A percentile compares a stretch with the other conserved stretches of the same genome.
phyloP scores from a whole-genome alignment of 495 filamentous ascomycete genomes.

The Apiosordaria backusii region DNA sequence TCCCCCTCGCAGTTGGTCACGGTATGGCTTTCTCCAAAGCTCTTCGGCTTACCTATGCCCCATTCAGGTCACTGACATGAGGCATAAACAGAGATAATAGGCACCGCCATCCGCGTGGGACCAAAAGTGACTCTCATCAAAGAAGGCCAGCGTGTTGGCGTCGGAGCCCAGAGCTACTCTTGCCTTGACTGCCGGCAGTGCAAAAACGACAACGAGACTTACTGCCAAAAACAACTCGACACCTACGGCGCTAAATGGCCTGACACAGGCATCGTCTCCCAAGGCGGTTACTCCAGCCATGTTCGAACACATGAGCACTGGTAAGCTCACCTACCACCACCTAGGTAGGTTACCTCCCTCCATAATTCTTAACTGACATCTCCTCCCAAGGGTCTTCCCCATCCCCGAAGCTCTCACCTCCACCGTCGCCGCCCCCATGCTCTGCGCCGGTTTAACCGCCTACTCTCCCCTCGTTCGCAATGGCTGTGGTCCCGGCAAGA shows the following conservation, averaged over 20 bases:
- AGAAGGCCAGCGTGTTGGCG: conserved; percentile 53
- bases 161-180: conserved; percentile 54
- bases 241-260: conserved; percentile 55
- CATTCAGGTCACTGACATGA: conserved; percentile 13
- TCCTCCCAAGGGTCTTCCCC: conserved; percentile 55
- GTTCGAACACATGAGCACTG: conserved; percentile 55
- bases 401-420: conserved; percentile 72
- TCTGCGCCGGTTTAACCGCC: conserved; percentile 82
- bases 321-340: too few relatives aligned
- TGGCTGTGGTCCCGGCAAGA: conserved; percentile 72
- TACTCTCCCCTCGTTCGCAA: conserved; percentile 75
- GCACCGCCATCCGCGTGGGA: conserved; percentile 51
- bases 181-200: conserved; percentile 55
- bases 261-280: conserved; percentile 49
- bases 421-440: conserved; percentile 74
- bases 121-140: conserved; percentile 55
- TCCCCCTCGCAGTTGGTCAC: conserved; percentile 53
- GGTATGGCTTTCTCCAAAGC: conserved; percentile 25
- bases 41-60: neutral
- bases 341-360: too few relatives aligned
- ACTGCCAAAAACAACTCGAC: conserved; percentile 54
- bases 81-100: conserved; percentile 39
- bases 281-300: conserved; percentile 55
- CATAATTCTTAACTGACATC: too few relatives aligned
- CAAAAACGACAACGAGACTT: conserved; percentile 58